Conservation (phyloP, 768 basidiomycete genomes). For the Trametopsis cervina region DNA sequence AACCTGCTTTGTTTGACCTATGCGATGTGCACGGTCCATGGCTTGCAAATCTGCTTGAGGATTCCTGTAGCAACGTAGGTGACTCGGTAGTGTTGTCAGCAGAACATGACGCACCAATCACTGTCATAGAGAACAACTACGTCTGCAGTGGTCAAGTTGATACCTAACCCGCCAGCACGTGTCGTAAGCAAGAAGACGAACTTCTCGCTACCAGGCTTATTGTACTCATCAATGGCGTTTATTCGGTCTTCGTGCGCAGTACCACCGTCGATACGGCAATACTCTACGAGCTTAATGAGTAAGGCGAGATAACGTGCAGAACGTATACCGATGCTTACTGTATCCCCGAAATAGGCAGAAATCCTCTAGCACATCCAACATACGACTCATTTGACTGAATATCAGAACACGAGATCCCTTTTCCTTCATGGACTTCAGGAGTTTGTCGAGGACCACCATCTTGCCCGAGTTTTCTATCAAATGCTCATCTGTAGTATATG, state of each 20-base stretch:
- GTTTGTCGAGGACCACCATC: constrained; percentile 95
- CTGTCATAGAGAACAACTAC: constrained; percentile 94
- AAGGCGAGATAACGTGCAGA: too few species aligned
- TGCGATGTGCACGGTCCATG: constrained; percentile 96
- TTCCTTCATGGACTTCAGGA: constrained; percentile 78
- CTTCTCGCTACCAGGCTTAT: constrained; percentile 88
- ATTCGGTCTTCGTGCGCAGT: constrained; percentile 98
- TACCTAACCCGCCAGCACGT: constrained; percentile 93
- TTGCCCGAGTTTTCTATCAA: constrained; percentile 91
- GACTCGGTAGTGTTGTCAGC: neutral
- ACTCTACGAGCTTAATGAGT: constrained; percentile 57
- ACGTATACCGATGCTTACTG: constrained; percentile 55
- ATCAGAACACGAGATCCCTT: constrained; percentile 96
- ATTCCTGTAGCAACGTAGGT: constrained; percentile 50
- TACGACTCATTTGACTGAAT: constrained; percentile 99
- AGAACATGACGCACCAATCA: constrained; percentile 54
- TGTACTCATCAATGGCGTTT: constrained; percentile 93
- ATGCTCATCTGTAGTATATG: constrained; percentile 97
- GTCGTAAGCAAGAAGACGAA: constrained; percentile 97
- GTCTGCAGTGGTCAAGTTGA: constrained; percentile 93
- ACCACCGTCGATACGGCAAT: constrained; percentile 93
- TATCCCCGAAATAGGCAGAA: constrained; percentile 89
- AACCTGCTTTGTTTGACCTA: constrained; percentile 96
- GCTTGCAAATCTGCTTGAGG: constrained; percentile 98
- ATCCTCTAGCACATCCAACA: constrained; percentile 95